Conservation (phyloP, 192 early-diverging fungal genomes). For the Cetraspora pellucida region DNA sequence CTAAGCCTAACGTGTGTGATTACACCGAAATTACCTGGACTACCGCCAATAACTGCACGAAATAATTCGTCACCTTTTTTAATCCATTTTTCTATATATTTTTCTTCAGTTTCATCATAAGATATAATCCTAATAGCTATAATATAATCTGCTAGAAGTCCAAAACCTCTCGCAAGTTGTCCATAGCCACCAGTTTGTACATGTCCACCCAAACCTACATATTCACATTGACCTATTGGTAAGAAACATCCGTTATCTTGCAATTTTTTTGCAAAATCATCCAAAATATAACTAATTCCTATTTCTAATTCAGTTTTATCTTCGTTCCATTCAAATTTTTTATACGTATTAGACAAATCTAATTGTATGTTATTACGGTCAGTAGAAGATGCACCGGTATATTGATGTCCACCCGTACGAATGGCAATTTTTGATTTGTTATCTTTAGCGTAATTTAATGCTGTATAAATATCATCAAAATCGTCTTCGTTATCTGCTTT, state of each 20-base stretch:
- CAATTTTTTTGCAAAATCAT: slow-evolving; percentile 31
- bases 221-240: slow-evolving; percentile 34
- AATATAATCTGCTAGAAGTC: background rate
- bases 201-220: slow-evolving; percentile 33
- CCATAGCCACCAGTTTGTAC: background rate
- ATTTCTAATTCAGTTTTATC: slow-evolving; percentile 28
- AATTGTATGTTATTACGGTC: slow-evolving; percentile 36
- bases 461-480: slow-evolving; percentile 28
- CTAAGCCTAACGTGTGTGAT: background rate
- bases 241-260: slow-evolving; percentile 22
- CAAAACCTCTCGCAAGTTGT: background rate
- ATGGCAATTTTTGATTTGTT: slow-evolving; percentile 32
- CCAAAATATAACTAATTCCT: slow-evolving; percentile 33
- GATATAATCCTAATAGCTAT: background rate
- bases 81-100: background rate
- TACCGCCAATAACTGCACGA: background rate
- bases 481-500: background rate
- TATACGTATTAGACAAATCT: slow-evolving; percentile 39
- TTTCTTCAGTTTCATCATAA: background rate
- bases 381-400: slow-evolving; percentile 35
- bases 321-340: slow-evolving; percentile 31
- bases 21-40: background rate
- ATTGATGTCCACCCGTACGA: slow-evolving; percentile 40
- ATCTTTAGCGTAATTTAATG: slow-evolving; percentile 30
- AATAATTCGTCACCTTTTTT: background rate